Percentiles rank a stretch among this genome's conserved stretches.
phyloP scores from a whole-genome alignment of 2,329 filamentous ascomycete species.

The Penicillium expansum region DNA sequence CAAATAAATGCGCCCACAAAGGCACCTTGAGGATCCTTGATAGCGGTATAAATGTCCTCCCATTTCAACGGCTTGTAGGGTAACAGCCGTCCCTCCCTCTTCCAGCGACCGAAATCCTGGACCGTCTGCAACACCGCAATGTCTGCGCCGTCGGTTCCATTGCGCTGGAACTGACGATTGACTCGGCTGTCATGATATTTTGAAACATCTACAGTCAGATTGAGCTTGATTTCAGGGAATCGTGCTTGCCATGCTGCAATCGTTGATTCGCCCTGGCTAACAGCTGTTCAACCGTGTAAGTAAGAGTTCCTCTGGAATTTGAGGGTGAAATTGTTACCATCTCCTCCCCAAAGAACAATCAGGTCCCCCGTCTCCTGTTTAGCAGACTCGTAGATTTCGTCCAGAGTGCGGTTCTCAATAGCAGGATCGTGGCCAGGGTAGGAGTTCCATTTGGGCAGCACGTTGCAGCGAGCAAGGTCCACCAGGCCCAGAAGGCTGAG shows the following conservation, averaged over 20 bases:
- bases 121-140: constrained; percentile 41
- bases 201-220: constrained; percentile 55
- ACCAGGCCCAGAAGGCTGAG: not conserved
- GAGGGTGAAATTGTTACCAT: constrained; percentile 15
- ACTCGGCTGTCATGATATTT: constrained; percentile 54
- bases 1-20: not conserved
- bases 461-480: not conserved
- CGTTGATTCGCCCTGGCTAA: not conserved
- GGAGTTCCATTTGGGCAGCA: constrained; percentile 1
- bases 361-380: constrained; percentile 39
- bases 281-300: not conserved
- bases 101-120: constrained; percentile 52
- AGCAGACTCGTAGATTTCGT: constrained; percentile 52
- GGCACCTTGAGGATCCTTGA: constrained; percentile 2
- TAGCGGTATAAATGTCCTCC: not conserved
- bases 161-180: constrained; percentile 46
- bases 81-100: constrained; percentile 43
- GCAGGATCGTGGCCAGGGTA: constrained; percentile 3
- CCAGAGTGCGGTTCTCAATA: constrained; percentile 48
- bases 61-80: constrained; percentile 1
- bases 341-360: constrained; percentile 20
- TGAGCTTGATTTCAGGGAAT: constrained; percentile 53
- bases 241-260: constrained; percentile 36
- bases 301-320: not conserved
- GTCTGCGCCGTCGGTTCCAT: constrained; percentile 45